Conservation (phyloP, 129 eudicot genomes). For the Lactuca sativa region DNA sequence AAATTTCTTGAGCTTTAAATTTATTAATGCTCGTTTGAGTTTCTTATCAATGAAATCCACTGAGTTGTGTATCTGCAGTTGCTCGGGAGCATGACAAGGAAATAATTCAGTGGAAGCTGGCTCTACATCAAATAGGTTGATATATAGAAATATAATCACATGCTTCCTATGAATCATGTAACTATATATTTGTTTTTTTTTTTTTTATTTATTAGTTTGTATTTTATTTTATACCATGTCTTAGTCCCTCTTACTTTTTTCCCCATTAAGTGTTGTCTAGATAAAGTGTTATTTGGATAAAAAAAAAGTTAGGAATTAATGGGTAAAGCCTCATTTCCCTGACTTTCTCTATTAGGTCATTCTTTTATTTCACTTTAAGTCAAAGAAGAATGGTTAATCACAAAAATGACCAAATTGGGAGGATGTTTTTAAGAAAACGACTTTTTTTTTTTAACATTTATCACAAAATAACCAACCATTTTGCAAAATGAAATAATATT, state of each 20-base stretch:
- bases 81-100: conserved; percentile 53
- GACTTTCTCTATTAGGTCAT: too few species aligned
- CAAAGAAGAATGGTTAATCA: too few species aligned
- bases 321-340: too few species aligned
- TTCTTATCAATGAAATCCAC: conserved; percentile 17
- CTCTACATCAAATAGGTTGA: conserved; percentile 97
- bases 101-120: conserved; percentile 90
- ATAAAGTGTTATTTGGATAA: too few species aligned
- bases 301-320: too few species aligned
- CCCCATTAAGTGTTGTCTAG: not conserved
- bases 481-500: too few species aligned
- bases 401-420: too few species aligned
- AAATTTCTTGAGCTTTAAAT: conserved; percentile 1
- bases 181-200: conserved; percentile 2
- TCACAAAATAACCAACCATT: too few species aligned
- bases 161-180: conserved; percentile 32
- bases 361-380: too few species aligned
- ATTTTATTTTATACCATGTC: not conserved
- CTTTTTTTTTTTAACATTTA: too few species aligned
- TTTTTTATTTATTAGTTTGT: conserved; percentile 3
- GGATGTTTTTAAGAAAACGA: too few species aligned
- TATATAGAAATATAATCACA: conserved; percentile 20
- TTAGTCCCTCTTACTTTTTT: not conserved
- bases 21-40: not conserved
- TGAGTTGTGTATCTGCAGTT: conserved; percentile 37